Evolutionary conservation across 208 protist genomes (phyloP), one percentile per base, ranked within the genome.

Genomic region (Kentomonas sorsogonicus): DNA sequence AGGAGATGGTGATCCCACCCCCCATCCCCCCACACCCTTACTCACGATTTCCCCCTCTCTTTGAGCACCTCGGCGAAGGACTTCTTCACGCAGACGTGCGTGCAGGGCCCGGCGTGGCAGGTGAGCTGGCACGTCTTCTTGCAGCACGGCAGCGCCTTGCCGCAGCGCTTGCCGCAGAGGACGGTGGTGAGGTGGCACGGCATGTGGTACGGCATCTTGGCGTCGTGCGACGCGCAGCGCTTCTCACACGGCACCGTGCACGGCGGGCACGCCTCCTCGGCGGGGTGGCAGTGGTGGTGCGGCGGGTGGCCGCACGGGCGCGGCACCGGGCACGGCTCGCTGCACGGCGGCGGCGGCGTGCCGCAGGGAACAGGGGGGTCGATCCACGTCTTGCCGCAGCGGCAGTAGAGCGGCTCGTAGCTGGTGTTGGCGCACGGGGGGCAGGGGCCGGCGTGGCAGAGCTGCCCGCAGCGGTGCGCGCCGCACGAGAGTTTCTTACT

Each of bases 341-440:
- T 76, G 63, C 93, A 97, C 41, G 39, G 41, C 11, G 93, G 93
- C n/a, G 79, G 81, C 53, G 60, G 69, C 29, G 89, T 94, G 20
- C 88, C 88, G 54, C 93, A 97, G 46, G 86, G 86, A 33, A 97
- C 81, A 23, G 93, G 93, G 41, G 93, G 89, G 22, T 89, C 79
- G 20, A 95, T 55, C 67, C 83, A 88, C 0, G 88, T 89, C 10
- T 70, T 65, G 25, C 83, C 73, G 65, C 93, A 97, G 25, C 78
- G 66, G 72, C 93, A 97, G 58, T 82, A 89, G 36, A 96, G 71
- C 2, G 82, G 77, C 48, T 93, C 75, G 66, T 91, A 96, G 18
- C 70, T 77, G 34, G 63, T 68, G 18, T 80, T 48, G 26, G 52
- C 38, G 67, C 93, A 97, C 20, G 80, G 78, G 1, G 63, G 66